Conservation (phyloP, 1,139 yeast species). For the Chernovozyma aurita region DNA sequence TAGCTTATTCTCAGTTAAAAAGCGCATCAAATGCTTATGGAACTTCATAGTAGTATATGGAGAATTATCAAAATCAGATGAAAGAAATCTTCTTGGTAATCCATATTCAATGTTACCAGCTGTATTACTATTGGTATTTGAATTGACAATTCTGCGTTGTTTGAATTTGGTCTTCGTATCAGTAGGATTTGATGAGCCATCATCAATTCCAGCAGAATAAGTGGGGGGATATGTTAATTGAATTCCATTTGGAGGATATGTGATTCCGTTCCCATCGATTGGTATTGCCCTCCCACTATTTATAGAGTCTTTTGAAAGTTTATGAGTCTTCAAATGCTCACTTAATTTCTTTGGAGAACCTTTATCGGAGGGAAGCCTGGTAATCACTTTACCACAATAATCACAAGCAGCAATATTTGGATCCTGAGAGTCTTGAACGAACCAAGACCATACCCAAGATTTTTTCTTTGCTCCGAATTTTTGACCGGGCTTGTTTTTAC, state of each 20-base stretch:
- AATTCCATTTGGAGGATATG: conserved; percentile 27
- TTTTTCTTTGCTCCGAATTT: conserved; percentile 56
- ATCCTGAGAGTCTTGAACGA: conserved; percentile 45
- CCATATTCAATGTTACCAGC: conserved; percentile 1
- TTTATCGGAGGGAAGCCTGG: conserved; percentile 47
- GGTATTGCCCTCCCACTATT: conserved; percentile 33
- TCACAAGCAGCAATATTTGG: conserved; percentile 53
- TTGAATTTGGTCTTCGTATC: background rate
- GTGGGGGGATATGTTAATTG: conserved; percentile 13
- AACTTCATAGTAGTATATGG: conserved; percentile 45
- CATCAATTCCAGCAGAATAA: background rate
- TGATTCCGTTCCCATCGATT: conserved; percentile 36
- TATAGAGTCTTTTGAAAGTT: conserved; percentile 35
- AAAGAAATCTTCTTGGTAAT: conserved; percentile 17
- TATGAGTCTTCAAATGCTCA: conserved; percentile 56
- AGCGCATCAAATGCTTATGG: conserved; percentile 48
- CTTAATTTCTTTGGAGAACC: conserved; percentile 57
- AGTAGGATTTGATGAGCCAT: background rate
- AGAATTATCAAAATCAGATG: conserved; percentile 36
- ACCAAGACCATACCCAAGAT: conserved; percentile 65
- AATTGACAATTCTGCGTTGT: background rate
- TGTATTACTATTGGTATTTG: background rate
- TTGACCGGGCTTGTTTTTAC: conserved; percentile 45
- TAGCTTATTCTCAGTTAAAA: conserved; percentile 48
- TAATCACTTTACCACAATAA: conserved; percentile 46